These are phyloP conservation scores for Candida corydali DNA, from an alignment of 805 yeast genomes.

Conservation along the genomic window DNA sequence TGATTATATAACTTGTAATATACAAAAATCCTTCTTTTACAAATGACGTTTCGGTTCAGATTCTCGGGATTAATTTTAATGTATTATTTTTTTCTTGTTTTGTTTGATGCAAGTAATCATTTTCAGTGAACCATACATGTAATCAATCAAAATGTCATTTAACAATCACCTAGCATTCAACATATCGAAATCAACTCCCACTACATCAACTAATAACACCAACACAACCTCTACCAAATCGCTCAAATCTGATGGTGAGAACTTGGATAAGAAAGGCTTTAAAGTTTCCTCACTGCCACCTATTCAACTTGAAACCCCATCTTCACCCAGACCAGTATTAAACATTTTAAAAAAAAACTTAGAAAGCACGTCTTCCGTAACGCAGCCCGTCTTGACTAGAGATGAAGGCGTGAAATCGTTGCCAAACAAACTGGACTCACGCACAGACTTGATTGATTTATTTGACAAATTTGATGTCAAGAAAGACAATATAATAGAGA, in stretches of 20 bases:
- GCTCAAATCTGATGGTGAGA: background rate
- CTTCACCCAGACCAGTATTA: conserved; percentile 16
- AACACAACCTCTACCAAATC: conserved; percentile 19
- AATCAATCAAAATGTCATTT: conserved; percentile 20
- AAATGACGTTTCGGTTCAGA: background rate
- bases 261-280: background rate
- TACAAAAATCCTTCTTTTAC: too few relatives aligned
- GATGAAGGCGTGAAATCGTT: background rate
- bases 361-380: background rate
- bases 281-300: background rate
- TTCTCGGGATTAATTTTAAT: background rate
- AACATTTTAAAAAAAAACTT: conserved; percentile 9
- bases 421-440: background rate
- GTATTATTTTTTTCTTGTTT: background rate
- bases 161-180: conserved; percentile 30
- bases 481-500: background rate
- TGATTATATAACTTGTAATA: too few relatives aligned
- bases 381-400: conserved; percentile 1
- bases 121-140: background rate
- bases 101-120: conserved; percentile 1
- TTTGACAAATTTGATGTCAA: conserved; percentile 33
- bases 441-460: conserved; percentile 26
- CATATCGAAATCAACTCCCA: conserved; percentile 35
- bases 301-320: conserved; percentile 10
- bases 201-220: conserved; percentile 38